These are phyloP conservation scores for Lanmaoa pseudosensibilis DNA, from an alignment of 768 basidiomycete genomes.

Conservation along the genomic window DNA sequence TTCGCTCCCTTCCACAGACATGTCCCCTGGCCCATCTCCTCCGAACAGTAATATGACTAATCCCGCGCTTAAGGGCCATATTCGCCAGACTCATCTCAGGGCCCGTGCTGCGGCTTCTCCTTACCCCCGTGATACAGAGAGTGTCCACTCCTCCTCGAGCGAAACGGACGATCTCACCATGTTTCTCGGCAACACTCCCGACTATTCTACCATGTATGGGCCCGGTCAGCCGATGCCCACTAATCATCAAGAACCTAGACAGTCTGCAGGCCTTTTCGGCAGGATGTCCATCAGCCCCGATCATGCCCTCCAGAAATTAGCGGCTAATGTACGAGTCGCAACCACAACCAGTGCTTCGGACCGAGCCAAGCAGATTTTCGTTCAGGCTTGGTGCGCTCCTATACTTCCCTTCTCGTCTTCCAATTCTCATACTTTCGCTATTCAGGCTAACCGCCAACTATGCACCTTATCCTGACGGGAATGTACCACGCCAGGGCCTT, in stretches of 20 bases:
- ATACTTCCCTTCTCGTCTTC: slow-evolving; percentile 17
- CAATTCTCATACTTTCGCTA: slow-evolving; percentile 17
- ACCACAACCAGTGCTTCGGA: slow-evolving; percentile 91
- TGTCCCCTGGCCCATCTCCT: slow-evolving; percentile 59
- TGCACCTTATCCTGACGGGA: slow-evolving; percentile 88
- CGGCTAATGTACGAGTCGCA: slow-evolving; percentile 82
- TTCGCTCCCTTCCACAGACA: slow-evolving; percentile 40
- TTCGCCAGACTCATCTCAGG: slow-evolving; percentile 73
- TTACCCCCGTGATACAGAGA: slow-evolving; percentile 83
- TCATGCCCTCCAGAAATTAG: slow-evolving; percentile 81
- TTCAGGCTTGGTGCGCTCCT: slow-evolving; percentile 78
- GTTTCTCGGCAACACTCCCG: slow-evolving; percentile 61
- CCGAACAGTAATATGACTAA: slow-evolving; percentile 76
- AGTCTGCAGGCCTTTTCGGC: slow-evolving; percentile 72
- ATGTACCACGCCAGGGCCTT: slow-evolving; percentile 90
- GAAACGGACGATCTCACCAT: slow-evolving; percentile 87
- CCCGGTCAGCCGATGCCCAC: slow-evolving; percentile 40
- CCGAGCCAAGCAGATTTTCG: slow-evolving; percentile 89
- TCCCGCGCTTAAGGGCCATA: slow-evolving; percentile 74
- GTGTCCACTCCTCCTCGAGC: slow-evolving; percentile 83
- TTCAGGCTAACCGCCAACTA: slow-evolving; percentile 89
- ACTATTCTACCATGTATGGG: slow-evolving; percentile 69
- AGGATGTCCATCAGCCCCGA: slow-evolving; percentile 76
- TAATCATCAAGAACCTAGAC: slow-evolving; percentile 48
- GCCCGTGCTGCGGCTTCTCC: slow-evolving; percentile 81